Evolutionary conservation across 768 basidiomycete species (phyloP).

Genomic region (Lentinula raphanica): DNA sequence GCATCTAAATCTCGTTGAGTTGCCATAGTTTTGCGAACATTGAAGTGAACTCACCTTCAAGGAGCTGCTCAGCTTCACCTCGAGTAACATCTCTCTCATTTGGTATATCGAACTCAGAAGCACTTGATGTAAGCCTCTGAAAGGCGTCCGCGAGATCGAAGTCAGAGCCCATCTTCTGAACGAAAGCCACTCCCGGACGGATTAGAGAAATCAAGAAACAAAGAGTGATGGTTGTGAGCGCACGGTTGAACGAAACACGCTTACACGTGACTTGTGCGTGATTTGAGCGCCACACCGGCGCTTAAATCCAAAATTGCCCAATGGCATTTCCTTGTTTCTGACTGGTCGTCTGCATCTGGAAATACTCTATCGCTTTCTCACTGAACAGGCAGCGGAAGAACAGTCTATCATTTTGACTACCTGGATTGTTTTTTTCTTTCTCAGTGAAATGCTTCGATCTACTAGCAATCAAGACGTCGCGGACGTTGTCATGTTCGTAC

Average conservation of each 20-base stretch:
- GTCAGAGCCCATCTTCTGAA: conserved; percentile 27
- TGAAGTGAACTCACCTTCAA: conserved; percentile 46
- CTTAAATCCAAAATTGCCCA: no score
- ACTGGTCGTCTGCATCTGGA: no score
- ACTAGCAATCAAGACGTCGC: background rate
- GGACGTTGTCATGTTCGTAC: background rate
- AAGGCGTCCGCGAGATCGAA: conserved; percentile 83
- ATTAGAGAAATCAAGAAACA: background rate
- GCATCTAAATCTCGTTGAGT: conserved; percentile 43
- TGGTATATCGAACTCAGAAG: conserved; percentile 57
- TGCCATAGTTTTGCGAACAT: background rate
- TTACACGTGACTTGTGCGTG: background rate
- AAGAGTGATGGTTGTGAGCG: background rate
- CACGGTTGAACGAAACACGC: background rate
- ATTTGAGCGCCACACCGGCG: no score
- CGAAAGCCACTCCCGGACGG: background rate
- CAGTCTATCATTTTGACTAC: no score
- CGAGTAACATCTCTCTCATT: conserved; percentile 60
- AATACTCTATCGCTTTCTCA: no score
- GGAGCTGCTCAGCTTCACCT: conserved; percentile 47
- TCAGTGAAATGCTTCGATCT: background rate
- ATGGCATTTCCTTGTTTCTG: no score
- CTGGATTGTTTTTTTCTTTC: background rate
- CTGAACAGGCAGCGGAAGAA: no score
- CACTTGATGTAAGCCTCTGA: conserved; percentile 51